Conservation (phyloP, 2,329 filamentous ascomycete genomes). For the Botrytis tulipae region DNA sequence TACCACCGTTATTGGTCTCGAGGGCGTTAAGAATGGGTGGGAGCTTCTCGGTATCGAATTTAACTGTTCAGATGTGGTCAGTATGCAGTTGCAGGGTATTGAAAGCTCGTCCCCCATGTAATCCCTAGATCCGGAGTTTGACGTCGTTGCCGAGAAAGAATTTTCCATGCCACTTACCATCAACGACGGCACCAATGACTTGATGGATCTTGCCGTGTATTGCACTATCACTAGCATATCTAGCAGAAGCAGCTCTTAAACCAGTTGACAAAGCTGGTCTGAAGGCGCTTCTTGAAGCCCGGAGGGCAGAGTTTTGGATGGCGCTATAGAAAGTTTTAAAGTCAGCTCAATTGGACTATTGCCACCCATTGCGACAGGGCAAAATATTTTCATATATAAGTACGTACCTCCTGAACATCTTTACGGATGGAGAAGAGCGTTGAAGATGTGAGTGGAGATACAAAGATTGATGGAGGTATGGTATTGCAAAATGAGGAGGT, state of each 20-base stretch:
- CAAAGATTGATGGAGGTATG: constrained; percentile 45
- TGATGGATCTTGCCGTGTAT: constrained; percentile 69
- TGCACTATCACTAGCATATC: constrained; percentile 55
- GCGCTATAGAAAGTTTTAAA: constrained; percentile 50
- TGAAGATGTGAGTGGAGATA: constrained; percentile 58
- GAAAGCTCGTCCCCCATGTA: constrained; percentile 23
- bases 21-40: constrained; percentile 97
- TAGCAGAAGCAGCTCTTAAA: constrained; percentile 50
- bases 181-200: constrained; percentile 98
- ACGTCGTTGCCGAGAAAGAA: constrained; percentile 35
- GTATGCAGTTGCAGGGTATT: constrained; percentile 19
- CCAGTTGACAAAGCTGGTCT: constrained; percentile 56
- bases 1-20: constrained; percentile 83
- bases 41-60: constrained; percentile 92
- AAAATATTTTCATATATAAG: constrained; percentile 34
- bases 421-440: constrained; percentile 67
- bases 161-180: constrained; percentile 66
- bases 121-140: constrained; percentile 30
- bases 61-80: constrained; percentile 62
- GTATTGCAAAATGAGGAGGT: constrained; percentile 22
- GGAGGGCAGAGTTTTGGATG: constrained; percentile 63
- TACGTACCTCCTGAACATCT: constrained; percentile 82
- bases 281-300: constrained; percentile 57
- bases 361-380: constrained; percentile 20
- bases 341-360: constrained; percentile 50